Conservation (phyloP, 768 basidiomycete species). For the Mycena vitilis region DNA sequence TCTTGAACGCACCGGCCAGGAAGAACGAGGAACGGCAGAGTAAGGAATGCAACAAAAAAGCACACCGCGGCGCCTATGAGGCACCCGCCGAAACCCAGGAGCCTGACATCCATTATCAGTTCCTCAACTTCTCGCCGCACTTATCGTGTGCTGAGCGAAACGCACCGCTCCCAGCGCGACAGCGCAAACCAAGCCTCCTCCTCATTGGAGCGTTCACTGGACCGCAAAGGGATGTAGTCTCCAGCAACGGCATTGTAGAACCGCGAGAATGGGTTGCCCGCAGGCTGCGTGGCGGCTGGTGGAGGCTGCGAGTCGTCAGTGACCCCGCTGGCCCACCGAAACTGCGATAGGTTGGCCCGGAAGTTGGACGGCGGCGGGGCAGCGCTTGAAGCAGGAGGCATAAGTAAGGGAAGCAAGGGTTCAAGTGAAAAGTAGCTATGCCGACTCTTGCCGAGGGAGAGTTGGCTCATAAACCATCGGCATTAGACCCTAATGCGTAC, state of each 20-base stretch:
- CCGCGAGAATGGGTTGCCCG: conserved; percentile 79
- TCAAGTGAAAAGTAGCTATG: background rate
- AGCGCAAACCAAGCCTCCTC: conserved; percentile 96
- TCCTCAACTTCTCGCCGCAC: background rate
- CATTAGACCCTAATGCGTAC: background rate
- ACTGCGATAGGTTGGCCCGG: conserved; percentile 81
- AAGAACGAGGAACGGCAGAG: conserved; percentile 65
- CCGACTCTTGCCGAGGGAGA: no score
- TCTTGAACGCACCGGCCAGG: conserved; percentile 47
- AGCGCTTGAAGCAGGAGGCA: conserved; percentile 19
- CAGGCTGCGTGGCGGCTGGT: conserved; percentile 45
- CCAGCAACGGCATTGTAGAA: conserved; percentile 90
- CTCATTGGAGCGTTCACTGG: conserved; percentile 86
- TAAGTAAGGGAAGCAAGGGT: background rate
- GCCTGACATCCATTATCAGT: conserved; percentile 52
- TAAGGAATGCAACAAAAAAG: conserved; percentile 91
- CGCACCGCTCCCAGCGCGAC: conserved; percentile 92
- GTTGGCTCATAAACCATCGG: background rate
- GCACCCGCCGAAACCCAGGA: conserved; percentile 92
- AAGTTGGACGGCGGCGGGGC: conserved; percentile 51
- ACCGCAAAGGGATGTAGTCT: conserved; percentile 89
- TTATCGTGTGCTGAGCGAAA: background rate
- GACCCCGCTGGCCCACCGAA: conserved; percentile 84
- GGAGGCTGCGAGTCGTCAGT: conserved; percentile 75
- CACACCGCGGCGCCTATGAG: conserved; percentile 92